phyloP scores from a whole-genome alignment of 805 yeast genomes.

The Metschnikowia borealis region DNA sequence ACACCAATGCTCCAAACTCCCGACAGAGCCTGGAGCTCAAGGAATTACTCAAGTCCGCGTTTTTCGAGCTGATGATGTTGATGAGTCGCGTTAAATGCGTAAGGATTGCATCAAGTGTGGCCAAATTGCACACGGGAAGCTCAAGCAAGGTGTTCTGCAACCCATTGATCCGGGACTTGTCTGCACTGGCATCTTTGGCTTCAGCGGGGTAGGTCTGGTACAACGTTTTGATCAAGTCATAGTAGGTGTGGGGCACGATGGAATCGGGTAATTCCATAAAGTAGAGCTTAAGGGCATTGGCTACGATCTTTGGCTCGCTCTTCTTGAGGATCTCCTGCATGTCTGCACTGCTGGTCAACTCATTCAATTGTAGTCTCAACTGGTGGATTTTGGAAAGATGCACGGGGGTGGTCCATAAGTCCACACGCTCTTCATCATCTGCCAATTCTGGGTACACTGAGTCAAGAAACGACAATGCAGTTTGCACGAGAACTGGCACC shows the following conservation, averaged over 20 bases:
- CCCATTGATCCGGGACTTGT: constrained; percentile 49
- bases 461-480: constrained; percentile 66
- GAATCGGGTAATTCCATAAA: constrained; percentile 79
- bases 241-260: constrained; percentile 57
- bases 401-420: constrained; percentile 66
- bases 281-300: constrained; percentile 68
- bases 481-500: constrained; percentile 65
- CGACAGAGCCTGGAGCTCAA: constrained; percentile 52
- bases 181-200: constrained; percentile 22
- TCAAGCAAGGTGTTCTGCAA: constrained; percentile 63
- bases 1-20: constrained; percentile 61
- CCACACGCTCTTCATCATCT: constrained; percentile 63
- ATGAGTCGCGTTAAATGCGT: constrained; percentile 70
- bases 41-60: constrained; percentile 27
- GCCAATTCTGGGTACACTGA: constrained; percentile 62
- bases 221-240: constrained; percentile 64
- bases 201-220: constrained; percentile 42
- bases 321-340: constrained; percentile 34
- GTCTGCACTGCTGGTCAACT: constrained; percentile 23
- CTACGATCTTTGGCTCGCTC: constrained; percentile 53
- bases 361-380: constrained; percentile 52
- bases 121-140: constrained; percentile 65
- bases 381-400: constrained; percentile 58
- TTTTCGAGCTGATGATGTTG: constrained; percentile 41
- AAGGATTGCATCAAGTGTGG: constrained; percentile 75